These are phyloP conservation scores for Volutella citrinella DNA, from an alignment of 2,329 filamentous ascomycete species.

Conservation along the genomic window DNA sequence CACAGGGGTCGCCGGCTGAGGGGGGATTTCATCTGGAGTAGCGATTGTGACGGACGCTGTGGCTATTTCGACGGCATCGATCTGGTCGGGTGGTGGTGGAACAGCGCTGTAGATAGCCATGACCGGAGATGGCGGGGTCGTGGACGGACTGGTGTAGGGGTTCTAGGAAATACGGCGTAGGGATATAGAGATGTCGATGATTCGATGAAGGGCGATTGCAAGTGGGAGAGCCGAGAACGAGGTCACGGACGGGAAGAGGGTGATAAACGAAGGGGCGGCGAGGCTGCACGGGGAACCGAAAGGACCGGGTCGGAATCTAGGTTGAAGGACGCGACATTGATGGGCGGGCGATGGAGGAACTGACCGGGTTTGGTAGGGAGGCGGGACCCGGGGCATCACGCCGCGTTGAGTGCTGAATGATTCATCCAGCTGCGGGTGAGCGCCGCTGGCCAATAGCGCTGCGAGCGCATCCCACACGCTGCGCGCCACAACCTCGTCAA, in stretches of 20 bases:
- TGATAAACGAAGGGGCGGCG: too few species aligned
- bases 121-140: constrained; percentile 16
- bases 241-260: too few species aligned
- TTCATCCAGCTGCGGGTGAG: constrained; percentile 16
- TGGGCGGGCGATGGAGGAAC: too few species aligned
- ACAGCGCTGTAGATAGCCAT: constrained; percentile 55
- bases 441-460: constrained; percentile 31
- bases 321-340: too few species aligned
- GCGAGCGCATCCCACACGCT: constrained; percentile 31
- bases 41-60: constrained; percentile 9
- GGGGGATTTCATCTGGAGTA: constrained; percentile 15
- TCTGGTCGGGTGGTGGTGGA: constrained; percentile 44
- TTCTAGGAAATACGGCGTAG: constrained; percentile 5
- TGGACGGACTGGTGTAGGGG: constrained; percentile 7
- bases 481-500: too few species aligned
- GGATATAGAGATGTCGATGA: not conserved
- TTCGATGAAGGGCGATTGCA: not conserved
- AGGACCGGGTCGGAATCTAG: too few species aligned
- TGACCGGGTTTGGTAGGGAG: too few species aligned
- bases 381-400: too few species aligned
- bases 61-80: constrained; percentile 11
- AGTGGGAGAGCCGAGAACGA: constrained; percentile 5
- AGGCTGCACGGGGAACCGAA: too few species aligned
- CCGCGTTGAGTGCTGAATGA: too few species aligned
- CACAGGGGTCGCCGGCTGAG: constrained; percentile 18